Conservation (phyloP, 148 eudicot species). For the Rhododendron ovatum region DNA sequence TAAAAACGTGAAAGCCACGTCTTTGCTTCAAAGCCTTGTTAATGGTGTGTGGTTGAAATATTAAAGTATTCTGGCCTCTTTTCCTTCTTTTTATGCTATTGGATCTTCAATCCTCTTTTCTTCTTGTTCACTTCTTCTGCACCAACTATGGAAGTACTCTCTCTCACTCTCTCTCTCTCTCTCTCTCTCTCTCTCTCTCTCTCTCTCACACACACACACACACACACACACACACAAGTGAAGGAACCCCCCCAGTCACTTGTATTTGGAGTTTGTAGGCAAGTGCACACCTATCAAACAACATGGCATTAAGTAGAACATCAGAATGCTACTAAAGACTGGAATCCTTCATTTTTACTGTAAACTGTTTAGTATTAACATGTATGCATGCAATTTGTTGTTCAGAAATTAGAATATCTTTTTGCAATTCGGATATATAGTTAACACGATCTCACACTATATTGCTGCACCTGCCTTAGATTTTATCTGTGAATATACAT, state of each 20-base stretch:
- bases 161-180: neutral
- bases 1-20: neutral
- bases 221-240: neutral
- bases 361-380: neutral
- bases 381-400: neutral
- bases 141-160: neutral
- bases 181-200: no score
- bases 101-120: neutral
- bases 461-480: neutral
- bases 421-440: neutral
- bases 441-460: neutral
- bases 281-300: neutral
- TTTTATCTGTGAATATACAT: neutral
- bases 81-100: neutral
- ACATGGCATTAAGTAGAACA: neutral
- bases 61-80: neutral
- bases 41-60: neutral
- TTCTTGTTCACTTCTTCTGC: neutral
- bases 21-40: neutral
- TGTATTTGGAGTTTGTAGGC: neutral
- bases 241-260: neutral
- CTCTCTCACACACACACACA: no score
- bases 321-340: neutral
- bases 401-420: neutral
- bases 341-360: neutral